Evolutionary conservation across 176 grass and related monocot genomes (phyloP), one percentile per base, ranked within the genome.

Genomic region (Oryza meyeriana): DNA sequence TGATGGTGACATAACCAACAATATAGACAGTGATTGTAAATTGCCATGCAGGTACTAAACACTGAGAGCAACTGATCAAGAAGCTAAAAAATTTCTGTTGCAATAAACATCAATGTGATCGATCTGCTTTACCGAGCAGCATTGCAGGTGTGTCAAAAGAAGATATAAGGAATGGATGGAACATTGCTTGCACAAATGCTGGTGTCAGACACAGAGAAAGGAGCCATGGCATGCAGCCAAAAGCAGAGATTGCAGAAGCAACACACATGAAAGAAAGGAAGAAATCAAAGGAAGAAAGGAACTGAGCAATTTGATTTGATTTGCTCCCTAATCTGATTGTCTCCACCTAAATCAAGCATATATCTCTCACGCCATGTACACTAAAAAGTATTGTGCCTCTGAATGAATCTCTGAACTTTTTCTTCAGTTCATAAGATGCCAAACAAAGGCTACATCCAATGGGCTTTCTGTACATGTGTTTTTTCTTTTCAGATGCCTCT

Each of bases 111-210:
- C 81, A 79, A 73, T 59, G 75, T 22, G 75, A 84, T 80, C 61
- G 36, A 61, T 18, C 75, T 79, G 86, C 80, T 73, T 83, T 88
- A 79, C 0, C 20, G 1, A 34, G 74, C 66, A 16, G 28, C 75
- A 48, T 26, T 74, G 27, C 78, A 71, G 74, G 68, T 14, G 59
- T 26, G 38, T 66, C 66, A 72, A 78, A 86, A 81, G 34, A 72
- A 68, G 79, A 81, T 0, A 81, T 0, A 52, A 10, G 25, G 40
- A 36, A 45, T 55, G 16, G 67, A 76, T 69, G 48, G 35, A 33
- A 13, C 38, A 35, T 71, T 28, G n/a, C 61, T 73, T 45, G 25
- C 38, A n/a, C 6, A 13, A 48, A 11, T 64, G 80, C 27, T 33
- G 38, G 44, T n/a, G 26, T 65, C 12, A 44, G 32, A 13, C 61